Evolutionary conservation across 495 filamentous ascomycete genomes (phyloP), one percentile per base, ranked within the genome.

Genomic region (Xylaria acuta): DNA sequence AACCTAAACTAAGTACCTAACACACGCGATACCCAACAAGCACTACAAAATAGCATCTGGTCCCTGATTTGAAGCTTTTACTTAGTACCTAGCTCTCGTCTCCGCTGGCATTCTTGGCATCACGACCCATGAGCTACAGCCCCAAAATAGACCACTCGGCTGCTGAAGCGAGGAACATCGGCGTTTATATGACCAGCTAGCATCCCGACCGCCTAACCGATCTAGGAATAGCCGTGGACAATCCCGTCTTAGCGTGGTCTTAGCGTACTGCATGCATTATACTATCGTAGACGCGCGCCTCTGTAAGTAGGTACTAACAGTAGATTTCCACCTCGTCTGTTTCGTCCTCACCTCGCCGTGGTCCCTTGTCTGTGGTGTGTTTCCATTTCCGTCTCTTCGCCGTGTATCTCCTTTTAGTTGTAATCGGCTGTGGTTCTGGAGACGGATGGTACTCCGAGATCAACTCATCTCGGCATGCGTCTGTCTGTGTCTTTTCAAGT

Each of bases 201-300:
- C n/a, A 56, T 40, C 8, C 43, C n/a, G 32, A 30, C 9, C 36
- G 6, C n/a, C 58, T 70, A 70, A 32, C 68, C 22, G 22, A 38
- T 51, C 16, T 53, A 9, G 43, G 68, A 38, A 30, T 54, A 5
- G 32, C n/a, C 8, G n/a, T 53, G 20, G n/a, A n/a, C 56, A 60
- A 60, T 60, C 54, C 25, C 67, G 36, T 43, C 25, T 16, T 65
- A 65, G 63, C 30, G 63, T n/a, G 16, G 18, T n/a, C 32, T 60
- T 38, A 14, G 58, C 58, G 18, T 54, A n/a, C 58, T 36, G 30
- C 49, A 36, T 51, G 43, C 65, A 56, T 60, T 64, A 62, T 69
- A 71, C 67, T 65, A 56, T 73, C 32, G 36, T 79, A 79, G 72
- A 79, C 77, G 77, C 77, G 77, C 77, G 77, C 77, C 72, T 79